A percentile compares a stretch with the other conserved stretches of the same genome.
phyloP scores from a whole-genome alignment of 2,329 filamentous ascomycete species.

The Fusarium decemcellulare region DNA sequence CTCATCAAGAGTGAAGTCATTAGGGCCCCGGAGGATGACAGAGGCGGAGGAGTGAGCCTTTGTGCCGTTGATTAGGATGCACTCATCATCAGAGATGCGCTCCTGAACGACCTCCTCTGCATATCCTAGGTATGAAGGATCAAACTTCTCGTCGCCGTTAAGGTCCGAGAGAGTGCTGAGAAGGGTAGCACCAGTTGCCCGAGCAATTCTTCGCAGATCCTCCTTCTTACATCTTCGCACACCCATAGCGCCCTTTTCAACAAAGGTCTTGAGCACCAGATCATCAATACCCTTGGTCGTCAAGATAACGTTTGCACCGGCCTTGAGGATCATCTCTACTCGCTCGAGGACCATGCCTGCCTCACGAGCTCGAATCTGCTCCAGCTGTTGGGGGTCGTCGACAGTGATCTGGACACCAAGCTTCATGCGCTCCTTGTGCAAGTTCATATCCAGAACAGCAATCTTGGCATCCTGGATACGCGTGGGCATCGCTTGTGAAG shows the following conservation, averaged over 20 bases:
- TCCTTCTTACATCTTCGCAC: conserved; percentile 99
- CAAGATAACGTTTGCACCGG: conserved; percentile 94
- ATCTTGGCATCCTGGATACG: conserved; percentile 95
- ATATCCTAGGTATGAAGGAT: conserved; percentile 87
- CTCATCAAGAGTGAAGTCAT: conserved; percentile 97
- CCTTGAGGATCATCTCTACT: conserved; percentile 97
- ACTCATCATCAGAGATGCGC: conserved; percentile 98
- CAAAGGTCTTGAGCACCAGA: conserved; percentile 91
- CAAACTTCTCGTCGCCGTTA: conserved; percentile 97
- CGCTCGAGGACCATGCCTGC: conserved; percentile 93
- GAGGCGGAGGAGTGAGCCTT: conserved; percentile 95
- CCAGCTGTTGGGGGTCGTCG: conserved; percentile 95
- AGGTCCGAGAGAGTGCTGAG: conserved; percentile 95
- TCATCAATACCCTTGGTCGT: conserved; percentile 99
- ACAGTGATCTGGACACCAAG: conserved; percentile 98
- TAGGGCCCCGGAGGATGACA: conserved; percentile 94
- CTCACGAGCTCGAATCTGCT: conserved; percentile 96
- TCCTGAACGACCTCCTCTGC: conserved; percentile 98
- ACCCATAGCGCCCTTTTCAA: conserved; percentile 96
- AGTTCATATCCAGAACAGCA: conserved; percentile 95
- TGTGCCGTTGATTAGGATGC: conserved; percentile 95
- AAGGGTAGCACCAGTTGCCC: conserved; percentile 93
- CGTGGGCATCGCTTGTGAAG: conserved; percentile 97
- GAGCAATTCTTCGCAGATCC: conserved; percentile 94
- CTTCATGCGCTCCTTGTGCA: conserved; percentile 99